Percentiles rank a stretch among this genome's conserved stretches.
These are phyloP conservation scores for Sphagnum contortum DNA, from an alignment of 225 moss, liverwort and hornwort genomes.

Conservation along the genomic window DNA sequence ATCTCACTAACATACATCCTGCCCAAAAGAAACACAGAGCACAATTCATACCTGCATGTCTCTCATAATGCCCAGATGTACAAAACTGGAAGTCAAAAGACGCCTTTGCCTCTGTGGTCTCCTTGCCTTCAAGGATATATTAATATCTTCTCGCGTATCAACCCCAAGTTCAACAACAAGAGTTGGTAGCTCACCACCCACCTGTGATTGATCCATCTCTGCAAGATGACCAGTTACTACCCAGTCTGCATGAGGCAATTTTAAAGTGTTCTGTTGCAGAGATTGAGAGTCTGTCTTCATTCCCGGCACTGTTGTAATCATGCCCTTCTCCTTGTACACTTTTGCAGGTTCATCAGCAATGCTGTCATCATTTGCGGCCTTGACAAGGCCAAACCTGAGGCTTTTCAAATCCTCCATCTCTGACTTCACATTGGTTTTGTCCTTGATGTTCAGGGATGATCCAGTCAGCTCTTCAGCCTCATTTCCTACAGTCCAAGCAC, in stretches of 20 bases:
- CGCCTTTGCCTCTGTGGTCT: conserved; percentile 4
- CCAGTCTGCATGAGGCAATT: no score
- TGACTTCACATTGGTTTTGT: not conserved
- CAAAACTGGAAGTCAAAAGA: conserved; percentile 1
- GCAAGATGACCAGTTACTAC: not conserved
- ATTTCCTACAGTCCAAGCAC: no score
- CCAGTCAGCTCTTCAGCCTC: not conserved
- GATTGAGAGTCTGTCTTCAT: no score
- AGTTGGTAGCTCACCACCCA: conserved; percentile 1
- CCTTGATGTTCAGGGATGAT: not conserved
- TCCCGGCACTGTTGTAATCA: no score
- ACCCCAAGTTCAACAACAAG: conserved; percentile 31
- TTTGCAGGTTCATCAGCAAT: not conserved
- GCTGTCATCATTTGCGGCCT: conserved; percentile 1
- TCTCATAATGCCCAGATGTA: conserved; percentile 9
- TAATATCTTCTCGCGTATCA: conserved; percentile 2
- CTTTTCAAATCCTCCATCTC: not conserved
- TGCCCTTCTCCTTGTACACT: no score
- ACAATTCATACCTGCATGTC: conserved; percentile 20
- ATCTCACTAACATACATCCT: no score
- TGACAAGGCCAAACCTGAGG: not conserved
- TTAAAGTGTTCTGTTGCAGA: no score
- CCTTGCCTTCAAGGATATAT: conserved; percentile 2
- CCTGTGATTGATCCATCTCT: not conserved
- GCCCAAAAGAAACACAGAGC: no score